Percentiles rank a stretch among this genome's conserved stretches.
phyloP scores from a whole-genome alignment of 2,329 filamentous ascomycete genomes.

The Xylaria multiplex region DNA sequence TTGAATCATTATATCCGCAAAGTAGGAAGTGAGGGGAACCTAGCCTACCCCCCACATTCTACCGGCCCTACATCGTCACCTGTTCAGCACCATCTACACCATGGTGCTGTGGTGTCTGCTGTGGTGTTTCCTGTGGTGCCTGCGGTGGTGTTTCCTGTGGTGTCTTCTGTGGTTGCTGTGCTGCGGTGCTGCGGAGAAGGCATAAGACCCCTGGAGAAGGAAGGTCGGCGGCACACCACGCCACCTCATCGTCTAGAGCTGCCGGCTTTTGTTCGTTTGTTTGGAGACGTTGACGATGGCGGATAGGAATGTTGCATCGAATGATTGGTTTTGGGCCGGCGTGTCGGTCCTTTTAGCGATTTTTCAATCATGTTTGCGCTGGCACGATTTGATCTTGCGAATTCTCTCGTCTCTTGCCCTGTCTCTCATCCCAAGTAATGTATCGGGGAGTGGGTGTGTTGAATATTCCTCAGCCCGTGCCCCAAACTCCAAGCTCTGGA shows the following conservation, averaged over 20 bases:
- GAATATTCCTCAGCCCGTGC: not conserved
- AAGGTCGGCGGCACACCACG: conserved; percentile 17
- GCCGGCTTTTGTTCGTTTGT: conserved; percentile 12
- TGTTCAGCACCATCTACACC: not conserved
- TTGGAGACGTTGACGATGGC: conserved; percentile 11
- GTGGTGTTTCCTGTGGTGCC: not conserved
- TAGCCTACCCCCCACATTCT: conserved; percentile 28
- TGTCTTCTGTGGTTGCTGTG: not conserved
- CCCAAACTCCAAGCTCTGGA: too few relatives aligned
- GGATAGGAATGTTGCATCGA: conserved; percentile 17
- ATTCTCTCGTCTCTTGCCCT: not conserved
- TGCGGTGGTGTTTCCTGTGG: not conserved
- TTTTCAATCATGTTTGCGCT: not conserved
- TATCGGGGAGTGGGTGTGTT: too few relatives aligned
- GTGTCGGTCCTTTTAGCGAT: not conserved
- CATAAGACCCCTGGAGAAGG: not conserved
- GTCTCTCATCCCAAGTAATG: too few relatives aligned
- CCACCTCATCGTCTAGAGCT: conserved; percentile 19
- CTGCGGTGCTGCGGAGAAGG: conserved; percentile 17
- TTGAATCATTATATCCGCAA: too few relatives aligned
- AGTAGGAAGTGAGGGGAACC: conserved; percentile 26
- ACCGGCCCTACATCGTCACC: conserved; percentile 23
- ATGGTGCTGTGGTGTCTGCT: not conserved
- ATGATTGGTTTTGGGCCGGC: conserved; percentile 10
- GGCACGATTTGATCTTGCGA: not conserved